Conservation (phyloP, 1,284 basidiomycete genomes). For the Taiwanofungus camphoratus region DNA sequence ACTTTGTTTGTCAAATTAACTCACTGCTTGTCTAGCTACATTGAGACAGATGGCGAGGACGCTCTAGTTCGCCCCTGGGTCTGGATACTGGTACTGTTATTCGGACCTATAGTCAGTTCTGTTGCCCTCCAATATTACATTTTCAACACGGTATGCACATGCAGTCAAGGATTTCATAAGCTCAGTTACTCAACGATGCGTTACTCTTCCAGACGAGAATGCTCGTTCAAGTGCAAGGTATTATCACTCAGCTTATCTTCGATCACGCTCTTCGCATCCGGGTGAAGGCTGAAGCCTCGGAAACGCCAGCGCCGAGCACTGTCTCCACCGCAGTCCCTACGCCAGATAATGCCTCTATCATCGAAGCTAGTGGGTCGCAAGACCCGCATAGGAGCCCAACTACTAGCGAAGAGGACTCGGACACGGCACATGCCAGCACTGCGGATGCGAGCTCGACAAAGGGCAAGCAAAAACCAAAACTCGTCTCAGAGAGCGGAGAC, state of each 20-base stretch:
- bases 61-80: conserved; percentile 40
- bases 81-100: conserved; percentile 55
- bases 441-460: background rate
- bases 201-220: conserved; percentile 30
- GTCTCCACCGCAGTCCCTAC: conserved; percentile 12
- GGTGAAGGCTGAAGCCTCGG: conserved; percentile 42
- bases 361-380: conserved; percentile 4
- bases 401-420: conserved; percentile 11
- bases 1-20: background rate
- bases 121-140: conserved; percentile 32
- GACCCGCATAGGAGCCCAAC: background rate
- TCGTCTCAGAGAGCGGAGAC: background rate
- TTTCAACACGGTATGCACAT: conserved; percentile 15
- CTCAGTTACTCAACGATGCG: background rate
- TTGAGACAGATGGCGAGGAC: conserved; percentile 34
- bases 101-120: conserved; percentile 42
- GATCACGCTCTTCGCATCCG: conserved; percentile 62
- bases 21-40: conserved; percentile 25
- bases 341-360: conserved; percentile 20
- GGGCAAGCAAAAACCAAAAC: conserved; percentile 8
- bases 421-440: conserved; percentile 3
- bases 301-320: conserved; percentile 7
- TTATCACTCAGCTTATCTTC: conserved; percentile 63
- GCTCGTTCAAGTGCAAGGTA: conserved; percentile 48
- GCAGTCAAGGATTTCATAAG: too few species aligned